Evolutionary conservation across 2,329 filamentous ascomycete genomes (phyloP), one percentile per base, ranked within the genome.

Genomic region (Pseudogymnoascus sp.): DNA sequence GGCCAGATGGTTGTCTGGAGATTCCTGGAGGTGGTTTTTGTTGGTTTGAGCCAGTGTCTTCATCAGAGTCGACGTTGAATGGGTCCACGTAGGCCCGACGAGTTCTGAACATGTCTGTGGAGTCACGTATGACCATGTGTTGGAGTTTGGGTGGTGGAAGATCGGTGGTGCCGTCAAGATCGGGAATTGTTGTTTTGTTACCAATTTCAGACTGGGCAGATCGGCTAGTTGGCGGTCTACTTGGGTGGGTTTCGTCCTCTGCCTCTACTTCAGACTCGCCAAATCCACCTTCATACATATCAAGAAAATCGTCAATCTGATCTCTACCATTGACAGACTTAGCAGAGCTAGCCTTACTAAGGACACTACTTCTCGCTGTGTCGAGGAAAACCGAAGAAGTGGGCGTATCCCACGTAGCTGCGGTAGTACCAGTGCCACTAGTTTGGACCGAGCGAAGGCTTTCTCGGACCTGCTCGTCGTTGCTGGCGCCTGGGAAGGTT

Each of bases 341-440:
- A 60, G 86, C 80, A 1, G 89, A 91, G 76, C 89, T 95, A 63
- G 85, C 84, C 67, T 89, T 91, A 3, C 91, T 94, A 65, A 87
- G 73, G 58, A 94, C 80, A 70, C 91, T 96, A 72, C 90, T 95
- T 64, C 90, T 82, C 70, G 93, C 90, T 1, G 90, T 95, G 14
- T 79, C 58, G 6, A 60, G 38, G 28, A 60, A 60, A 5, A 53
- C 11, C 35, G 47, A 53, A 3, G 47, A 53, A 12, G 47, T 53
- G 5, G 28, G n/a, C 7, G 47, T 53, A 35, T 53, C 47, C 47
- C 47, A 53, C 2, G 47, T 53, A 20, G 47, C 28, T 4, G n/a
- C n/a, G 7, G 47, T 53, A 33, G 47, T 53, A 33, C 47, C 28
- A 18, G 47, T 53, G 8, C 47, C 47, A 18, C 28, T 20, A 53